Base-by-base conservation (phyloP, 208 protist genomes). In the Trypanosoma boissoni region DNA sequence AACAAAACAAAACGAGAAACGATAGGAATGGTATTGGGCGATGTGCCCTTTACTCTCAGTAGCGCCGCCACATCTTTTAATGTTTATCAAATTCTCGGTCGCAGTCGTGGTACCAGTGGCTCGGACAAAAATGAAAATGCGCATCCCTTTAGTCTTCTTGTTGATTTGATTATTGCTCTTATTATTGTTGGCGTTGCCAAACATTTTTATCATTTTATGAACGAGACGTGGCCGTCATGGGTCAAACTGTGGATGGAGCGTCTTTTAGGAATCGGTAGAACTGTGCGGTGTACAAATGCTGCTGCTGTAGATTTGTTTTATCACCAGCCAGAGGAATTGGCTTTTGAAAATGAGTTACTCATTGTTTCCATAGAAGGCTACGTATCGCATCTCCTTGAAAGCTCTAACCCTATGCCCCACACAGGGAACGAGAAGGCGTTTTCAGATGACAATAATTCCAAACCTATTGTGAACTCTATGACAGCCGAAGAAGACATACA, bases 201-300 rank as follows among this genome's bases (percentile, higher is more conserved):
- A 18, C 54, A 57, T 0, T 8, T 84, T 21, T 64, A 71, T 28
- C 8, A 45, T 37, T 83, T 89, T 48, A 63, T 88, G 36, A 51
- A 44, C 3, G 56, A 78, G 20, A 67, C 57, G n/a, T 88, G 80
- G 78, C 81, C 81, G 7, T 20, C 24, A 1, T 63, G 56, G 64
- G 6, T 43, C 0, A 2, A 41, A 20, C 29, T 0, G 24, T 16
- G 21, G 3, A 0, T 62, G 7, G 20, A 41, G 41, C 58, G 27
- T 3, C 44, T 58, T 0, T 28, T 63, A 1, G n/a, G 10, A 6
- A 39, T 16, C 34, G 12, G 12, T 21, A 21, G 20, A 23, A 1
- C 27, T 23, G 29, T 29, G 4, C 1, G 16, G 10, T 34, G 32
- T 6, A 23, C n/a, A n/a, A n/a, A 53, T 34, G 64, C 26, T 5